Evolutionary conservation across 163 green algal species (phyloP).

Genomic region (Scenedesmus sp.): DNA sequence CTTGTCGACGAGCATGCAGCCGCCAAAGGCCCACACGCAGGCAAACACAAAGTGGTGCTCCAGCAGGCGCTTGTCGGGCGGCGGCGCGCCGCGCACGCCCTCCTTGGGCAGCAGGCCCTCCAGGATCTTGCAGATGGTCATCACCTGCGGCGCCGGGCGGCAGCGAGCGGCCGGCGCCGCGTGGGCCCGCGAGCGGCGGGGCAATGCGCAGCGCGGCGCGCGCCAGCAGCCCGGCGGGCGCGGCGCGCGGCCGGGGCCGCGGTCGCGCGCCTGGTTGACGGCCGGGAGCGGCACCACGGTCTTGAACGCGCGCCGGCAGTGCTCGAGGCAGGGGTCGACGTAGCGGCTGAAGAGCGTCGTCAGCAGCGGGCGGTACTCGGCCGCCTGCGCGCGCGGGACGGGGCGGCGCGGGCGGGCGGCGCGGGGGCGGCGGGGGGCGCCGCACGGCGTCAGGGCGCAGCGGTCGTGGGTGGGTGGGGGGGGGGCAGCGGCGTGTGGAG

Average conservation of each 20-base stretch:
- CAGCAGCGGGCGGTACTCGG: conserved; percentile 80
- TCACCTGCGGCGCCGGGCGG: conserved; percentile 48
- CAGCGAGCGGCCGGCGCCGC: neutral
- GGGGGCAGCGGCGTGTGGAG: too few species aligned
- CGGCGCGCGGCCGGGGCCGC: neutral
- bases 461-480: neutral
- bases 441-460: neutral
- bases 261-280: conserved; percentile 70
- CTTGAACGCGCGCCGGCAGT: conserved; percentile 89
- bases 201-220: neutral
- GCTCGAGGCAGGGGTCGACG: conserved; percentile 87
- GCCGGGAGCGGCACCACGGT: conserved; percentile 79
- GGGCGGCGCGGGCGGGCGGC: too few species aligned
- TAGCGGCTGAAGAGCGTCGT: conserved; percentile 87
- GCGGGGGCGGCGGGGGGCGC: too few species aligned
- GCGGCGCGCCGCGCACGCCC: conserved; percentile 63
- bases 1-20: conserved; percentile 90
- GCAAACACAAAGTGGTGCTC: conserved; percentile 95
- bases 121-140: conserved; percentile 93
- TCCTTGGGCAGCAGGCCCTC: conserved; percentile 88
- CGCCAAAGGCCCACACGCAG: conserved; percentile 95
- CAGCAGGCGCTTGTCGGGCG: conserved; percentile 88
- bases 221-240: too few species aligned
- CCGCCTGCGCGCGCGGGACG: conserved; percentile 43
- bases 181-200: too few species aligned